Evolutionary conservation across 768 basidiomycete genomes (phyloP).

Genomic region (Mrakia frigida): DNA sequence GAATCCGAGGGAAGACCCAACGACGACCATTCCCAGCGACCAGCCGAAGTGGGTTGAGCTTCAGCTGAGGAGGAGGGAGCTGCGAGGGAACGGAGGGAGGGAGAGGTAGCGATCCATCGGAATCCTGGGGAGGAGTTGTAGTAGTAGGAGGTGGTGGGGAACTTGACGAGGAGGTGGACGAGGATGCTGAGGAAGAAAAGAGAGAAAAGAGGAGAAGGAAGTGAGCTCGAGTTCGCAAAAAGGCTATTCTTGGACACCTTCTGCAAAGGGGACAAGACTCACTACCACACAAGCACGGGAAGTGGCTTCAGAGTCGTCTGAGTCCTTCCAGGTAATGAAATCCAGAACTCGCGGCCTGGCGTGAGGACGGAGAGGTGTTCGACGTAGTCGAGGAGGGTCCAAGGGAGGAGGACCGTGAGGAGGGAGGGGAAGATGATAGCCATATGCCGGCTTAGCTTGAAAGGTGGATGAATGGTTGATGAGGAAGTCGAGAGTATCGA

Average conservation of each 20-base stretch:
- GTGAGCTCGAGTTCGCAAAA: neutral
- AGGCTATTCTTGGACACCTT: neutral
- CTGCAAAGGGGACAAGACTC: neutral
- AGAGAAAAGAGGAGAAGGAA: neutral
- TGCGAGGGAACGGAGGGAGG: too few relatives aligned
- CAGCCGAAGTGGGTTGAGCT: too few relatives aligned
- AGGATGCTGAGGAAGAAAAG: neutral
- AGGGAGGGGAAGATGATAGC: too few relatives aligned
- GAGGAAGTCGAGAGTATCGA: too few relatives aligned
- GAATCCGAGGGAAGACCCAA: neutral
- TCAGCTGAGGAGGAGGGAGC: too few relatives aligned
- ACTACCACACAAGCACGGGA: neutral
- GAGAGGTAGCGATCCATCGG: neutral
- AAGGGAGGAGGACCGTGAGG: neutral
- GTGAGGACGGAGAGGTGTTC: neutral
- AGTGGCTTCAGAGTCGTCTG: neutral
- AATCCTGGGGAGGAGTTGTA: neutral
- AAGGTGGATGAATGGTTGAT: neutral
- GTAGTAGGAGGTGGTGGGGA: conserved; percentile 1
- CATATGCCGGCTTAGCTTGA: neutral
- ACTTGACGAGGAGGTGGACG: neutral
- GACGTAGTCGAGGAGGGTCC: neutral
- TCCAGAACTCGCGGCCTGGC: neutral
- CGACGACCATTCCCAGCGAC: neutral
- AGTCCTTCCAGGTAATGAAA: neutral